Conservation (phyloP, 495 filamentous ascomycete species). For the Lasiosphaeria miniovina region DNA sequence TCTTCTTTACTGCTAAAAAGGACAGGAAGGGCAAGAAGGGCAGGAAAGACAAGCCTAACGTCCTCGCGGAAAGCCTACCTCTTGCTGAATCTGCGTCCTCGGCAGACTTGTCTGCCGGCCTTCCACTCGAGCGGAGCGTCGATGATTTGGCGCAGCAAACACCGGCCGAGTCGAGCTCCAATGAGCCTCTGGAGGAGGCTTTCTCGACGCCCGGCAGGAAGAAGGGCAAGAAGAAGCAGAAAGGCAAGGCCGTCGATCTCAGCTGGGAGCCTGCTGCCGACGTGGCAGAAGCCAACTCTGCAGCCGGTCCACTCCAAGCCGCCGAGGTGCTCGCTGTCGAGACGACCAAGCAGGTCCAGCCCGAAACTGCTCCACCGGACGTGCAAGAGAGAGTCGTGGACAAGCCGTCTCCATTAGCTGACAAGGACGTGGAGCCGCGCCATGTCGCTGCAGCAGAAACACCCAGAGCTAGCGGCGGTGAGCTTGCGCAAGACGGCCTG, state of each 20-base stretch:
- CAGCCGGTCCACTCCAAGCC: neutral
- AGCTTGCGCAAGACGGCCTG: slow-evolving; percentile 4
- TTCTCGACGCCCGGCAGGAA: slow-evolving; percentile 8
- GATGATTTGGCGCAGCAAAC: slow-evolving; percentile 1
- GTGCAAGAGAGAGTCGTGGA: slow-evolving; percentile 7
- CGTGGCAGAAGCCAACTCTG: slow-evolving; percentile 10
- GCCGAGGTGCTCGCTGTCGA: neutral
- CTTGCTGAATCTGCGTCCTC: slow-evolving; percentile 3
- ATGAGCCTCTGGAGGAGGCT: slow-evolving; percentile 1
- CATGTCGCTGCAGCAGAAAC: slow-evolving; percentile 5
- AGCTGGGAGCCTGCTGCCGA: slow-evolving; percentile 10
- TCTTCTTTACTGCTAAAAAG: slow-evolving; percentile 16
- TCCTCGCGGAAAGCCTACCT: neutral
- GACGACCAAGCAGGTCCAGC: slow-evolving; percentile 4
- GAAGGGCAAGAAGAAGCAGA: slow-evolving; percentile 18
- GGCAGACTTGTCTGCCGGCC: neutral
- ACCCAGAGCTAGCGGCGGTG: slow-evolving; percentile 18
- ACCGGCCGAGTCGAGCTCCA: neutral
- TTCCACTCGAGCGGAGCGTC: neutral
- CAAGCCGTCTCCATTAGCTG: neutral
- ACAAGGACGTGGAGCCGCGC: slow-evolving; percentile 21
- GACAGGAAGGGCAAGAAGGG: slow-evolving; percentile 35
- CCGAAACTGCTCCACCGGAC: slow-evolving; percentile 1
- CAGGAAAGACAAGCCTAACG: slow-evolving; percentile 18
- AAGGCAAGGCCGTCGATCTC: neutral